These are phyloP conservation scores for Hypoxylon sp. DNA, from an alignment of 2,329 filamentous ascomycete species.

Conservation along the genomic window DNA sequence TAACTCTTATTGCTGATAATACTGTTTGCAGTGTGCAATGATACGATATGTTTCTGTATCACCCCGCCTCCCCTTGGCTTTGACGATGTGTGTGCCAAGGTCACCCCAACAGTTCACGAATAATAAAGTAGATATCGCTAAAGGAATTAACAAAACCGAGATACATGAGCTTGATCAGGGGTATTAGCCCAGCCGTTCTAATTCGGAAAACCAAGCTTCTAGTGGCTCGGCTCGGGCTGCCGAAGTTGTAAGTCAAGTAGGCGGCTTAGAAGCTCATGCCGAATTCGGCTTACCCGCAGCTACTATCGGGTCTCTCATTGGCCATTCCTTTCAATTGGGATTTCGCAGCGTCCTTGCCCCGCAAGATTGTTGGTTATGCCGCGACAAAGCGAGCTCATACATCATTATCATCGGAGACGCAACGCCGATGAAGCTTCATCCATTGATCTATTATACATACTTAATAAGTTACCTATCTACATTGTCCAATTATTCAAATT, in stretches of 20 bases:
- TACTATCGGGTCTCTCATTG: conserved; percentile 37
- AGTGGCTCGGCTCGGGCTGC: conserved; percentile 16
- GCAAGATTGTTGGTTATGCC: conserved; percentile 39
- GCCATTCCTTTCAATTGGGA: conserved; percentile 31
- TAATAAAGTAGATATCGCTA: not conserved
- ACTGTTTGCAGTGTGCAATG: conserved; percentile 18
- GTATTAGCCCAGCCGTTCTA: conserved; percentile 13
- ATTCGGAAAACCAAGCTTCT: conserved; percentile 11
- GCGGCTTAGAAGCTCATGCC: conserved; percentile 38
- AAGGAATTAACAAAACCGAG: conserved; percentile 8
- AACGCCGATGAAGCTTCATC: conserved; percentile 40
- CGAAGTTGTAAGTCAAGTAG: conserved; percentile 13
- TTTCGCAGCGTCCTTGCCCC: conserved; percentile 30
- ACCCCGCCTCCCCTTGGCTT: conserved; percentile 2
- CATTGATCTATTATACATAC: conserved; percentile 13
- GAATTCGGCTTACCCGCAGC: conserved; percentile 42
- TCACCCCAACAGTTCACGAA: conserved; percentile 5
- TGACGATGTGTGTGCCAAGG: conserved; percentile 1
- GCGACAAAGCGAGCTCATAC: conserved; percentile 46
- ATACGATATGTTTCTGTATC: conserved; percentile 9
- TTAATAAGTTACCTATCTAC: conserved; percentile 27
- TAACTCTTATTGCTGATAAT: conserved; percentile 33
- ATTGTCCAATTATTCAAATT: conserved; percentile 5
- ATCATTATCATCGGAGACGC: conserved; percentile 39
- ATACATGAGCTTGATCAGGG: conserved; percentile 6